Evolutionary conservation across 768 basidiomycete species (phyloP).

Genomic region (Gyrodon lividus): DNA sequence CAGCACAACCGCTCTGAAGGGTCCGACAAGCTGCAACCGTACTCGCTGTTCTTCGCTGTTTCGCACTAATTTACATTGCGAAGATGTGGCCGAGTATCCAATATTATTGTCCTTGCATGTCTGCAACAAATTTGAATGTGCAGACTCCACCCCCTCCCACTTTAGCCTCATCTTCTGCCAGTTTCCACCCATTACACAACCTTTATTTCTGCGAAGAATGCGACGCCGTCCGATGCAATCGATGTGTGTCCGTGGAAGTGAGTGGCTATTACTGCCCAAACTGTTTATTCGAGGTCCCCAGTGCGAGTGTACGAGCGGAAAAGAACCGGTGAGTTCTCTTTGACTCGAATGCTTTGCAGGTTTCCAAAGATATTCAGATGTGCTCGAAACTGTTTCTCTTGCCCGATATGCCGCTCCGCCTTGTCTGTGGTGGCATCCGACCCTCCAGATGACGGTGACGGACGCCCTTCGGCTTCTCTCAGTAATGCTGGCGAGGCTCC

Average conservation of each 20-base stretch:
- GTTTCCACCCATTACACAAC: constrained; percentile 78
- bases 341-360: not conserved
- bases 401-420: constrained; percentile 89
- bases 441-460: constrained; percentile 60
- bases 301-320: constrained; percentile 96
- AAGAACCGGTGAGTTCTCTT: constrained; percentile 74
- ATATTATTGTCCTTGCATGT: constrained; percentile 78
- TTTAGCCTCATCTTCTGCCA: constrained; percentile 72
- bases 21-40: too few species aligned
- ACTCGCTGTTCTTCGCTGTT: not conserved
- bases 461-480: constrained; percentile 49
- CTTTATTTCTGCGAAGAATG: constrained; percentile 99
- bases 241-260: constrained; percentile 90
- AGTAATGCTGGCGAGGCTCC: constrained; percentile 78
- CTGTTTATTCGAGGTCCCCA: constrained; percentile 97
- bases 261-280: constrained; percentile 98
- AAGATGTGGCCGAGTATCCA: constrained; percentile 44
- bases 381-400: constrained; percentile 96
- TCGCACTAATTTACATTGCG: not conserved
- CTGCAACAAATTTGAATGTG: constrained; percentile 43
- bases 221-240: constrained; percentile 90
- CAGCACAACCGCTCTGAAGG: too few species aligned
- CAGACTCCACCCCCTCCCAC: constrained; percentile 66
- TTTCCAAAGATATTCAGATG: constrained; percentile 56
- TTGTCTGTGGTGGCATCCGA: constrained; percentile 91